Percentiles rank a stretch among this genome's conserved stretches.
phyloP scores from a whole-genome alignment of 2,329 filamentous ascomycete genomes.

The Scytalidium lignicola region DNA sequence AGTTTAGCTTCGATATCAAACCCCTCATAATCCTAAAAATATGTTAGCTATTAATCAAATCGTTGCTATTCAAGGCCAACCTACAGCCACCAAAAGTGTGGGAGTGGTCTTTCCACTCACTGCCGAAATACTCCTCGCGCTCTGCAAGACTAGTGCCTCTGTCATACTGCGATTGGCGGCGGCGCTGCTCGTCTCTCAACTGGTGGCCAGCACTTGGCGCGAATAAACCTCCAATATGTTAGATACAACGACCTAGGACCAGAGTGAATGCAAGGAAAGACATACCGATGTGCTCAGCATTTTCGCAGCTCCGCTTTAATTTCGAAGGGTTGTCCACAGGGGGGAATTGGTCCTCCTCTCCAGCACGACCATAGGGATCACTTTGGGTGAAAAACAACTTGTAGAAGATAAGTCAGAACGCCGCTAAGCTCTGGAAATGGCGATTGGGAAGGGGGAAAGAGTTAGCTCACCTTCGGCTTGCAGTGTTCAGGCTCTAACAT shows the following conservation, averaged over 20 bases:
- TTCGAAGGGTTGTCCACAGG: slow-evolving; percentile 79
- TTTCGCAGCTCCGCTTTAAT: slow-evolving; percentile 81
- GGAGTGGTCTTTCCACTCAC: not conserved
- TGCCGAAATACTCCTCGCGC: slow-evolving; percentile 18
- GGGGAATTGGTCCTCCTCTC: slow-evolving; percentile 71
- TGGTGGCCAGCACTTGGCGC: slow-evolving; percentile 73
- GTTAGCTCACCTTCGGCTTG: slow-evolving; percentile 73
- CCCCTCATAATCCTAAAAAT: not conserved
- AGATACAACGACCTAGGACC: too few species aligned
- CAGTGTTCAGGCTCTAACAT: slow-evolving; percentile 83
- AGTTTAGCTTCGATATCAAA: slow-evolving; percentile 11
- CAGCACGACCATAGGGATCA: slow-evolving; percentile 54
- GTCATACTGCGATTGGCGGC: slow-evolving; percentile 70
- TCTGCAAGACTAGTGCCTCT: slow-evolving; percentile 70
- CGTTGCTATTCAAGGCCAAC: not conserved
- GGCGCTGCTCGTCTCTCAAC: slow-evolving; percentile 61
- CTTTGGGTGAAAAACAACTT: slow-evolving; percentile 51
- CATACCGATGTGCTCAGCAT: slow-evolving; percentile 77
- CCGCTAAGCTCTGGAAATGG: slow-evolving; percentile 43
- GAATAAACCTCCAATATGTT: slow-evolving; percentile 60
- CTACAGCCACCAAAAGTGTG: not conserved
- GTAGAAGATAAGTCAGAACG: slow-evolving; percentile 37
- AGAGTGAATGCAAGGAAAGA: slow-evolving; percentile 15
- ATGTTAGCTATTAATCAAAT: not conserved
- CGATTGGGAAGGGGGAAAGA: too few species aligned